phyloP scores from a whole-genome alignment of 768 basidiomycete genomes.

The Coprinopsis marcescibilis region DNA sequence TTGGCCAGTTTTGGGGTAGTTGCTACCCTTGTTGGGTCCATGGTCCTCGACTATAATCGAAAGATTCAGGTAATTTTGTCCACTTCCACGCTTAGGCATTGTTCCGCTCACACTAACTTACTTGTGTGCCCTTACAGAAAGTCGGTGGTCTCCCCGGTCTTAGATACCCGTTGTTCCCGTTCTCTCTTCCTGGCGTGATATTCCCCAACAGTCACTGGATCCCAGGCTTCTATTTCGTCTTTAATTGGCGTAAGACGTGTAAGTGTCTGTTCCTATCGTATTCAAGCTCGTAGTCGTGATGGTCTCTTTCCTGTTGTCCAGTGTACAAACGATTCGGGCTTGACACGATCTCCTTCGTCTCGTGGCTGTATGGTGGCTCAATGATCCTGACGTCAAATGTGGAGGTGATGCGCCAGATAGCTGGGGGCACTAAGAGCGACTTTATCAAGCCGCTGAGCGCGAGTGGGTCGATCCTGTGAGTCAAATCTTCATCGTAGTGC shows the following conservation, averaged over 20 bases:
- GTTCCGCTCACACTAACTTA: too few relatives aligned
- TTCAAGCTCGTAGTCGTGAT: neutral
- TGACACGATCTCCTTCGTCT: constrained; percentile 36
- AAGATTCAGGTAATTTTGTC: too few relatives aligned
- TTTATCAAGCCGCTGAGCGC: constrained; percentile 35
- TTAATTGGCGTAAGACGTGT: constrained; percentile 34
- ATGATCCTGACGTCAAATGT: constrained; percentile 39
- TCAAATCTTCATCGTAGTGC: neutral
- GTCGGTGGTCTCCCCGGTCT: constrained; percentile 34
- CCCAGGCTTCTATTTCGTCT: constrained; percentile 29
- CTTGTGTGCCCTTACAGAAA: constrained; percentile 21
- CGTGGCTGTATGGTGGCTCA: constrained; percentile 31
- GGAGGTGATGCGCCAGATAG: constrained; percentile 41
- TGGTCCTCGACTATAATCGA: too few relatives aligned
- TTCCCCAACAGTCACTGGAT: constrained; percentile 41
- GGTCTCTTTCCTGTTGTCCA: constrained; percentile 12
- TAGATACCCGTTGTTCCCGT: constrained; percentile 35
- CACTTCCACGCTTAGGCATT: too few relatives aligned
- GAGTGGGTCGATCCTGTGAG: constrained; percentile 28
- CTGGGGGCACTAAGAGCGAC: constrained; percentile 30
- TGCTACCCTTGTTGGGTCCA: too few relatives aligned
- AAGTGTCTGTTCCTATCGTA: neutral
- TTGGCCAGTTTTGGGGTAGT: too few relatives aligned
- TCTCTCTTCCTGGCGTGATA: constrained; percentile 29
- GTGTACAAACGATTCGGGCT: constrained; percentile 30